Evolutionary conservation across 176 grass and related monocot genomes (phyloP), one percentile per base, ranked within the genome.

Genomic region (Oryza brachyantha): DNA sequence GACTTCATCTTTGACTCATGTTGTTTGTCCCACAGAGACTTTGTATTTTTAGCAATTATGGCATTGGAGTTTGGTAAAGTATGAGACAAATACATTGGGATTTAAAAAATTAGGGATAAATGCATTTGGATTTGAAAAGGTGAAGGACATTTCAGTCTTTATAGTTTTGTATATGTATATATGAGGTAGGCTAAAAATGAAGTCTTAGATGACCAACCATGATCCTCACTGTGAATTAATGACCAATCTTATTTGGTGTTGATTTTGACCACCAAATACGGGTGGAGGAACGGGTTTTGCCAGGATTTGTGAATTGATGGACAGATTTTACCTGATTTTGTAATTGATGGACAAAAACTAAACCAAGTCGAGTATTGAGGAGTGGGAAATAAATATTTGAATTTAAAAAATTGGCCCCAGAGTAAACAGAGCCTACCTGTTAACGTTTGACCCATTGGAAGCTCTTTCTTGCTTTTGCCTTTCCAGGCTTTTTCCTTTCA

Each of bases 361-460:
- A n/a, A 7, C 50, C 11, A 1, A 54, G 48, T 21, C 48, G 21
- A 52, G 17, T 7, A 54, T 54, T 8, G 50, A n/a, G 19, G 19
- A 17, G 8, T n/a, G 5, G 7, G 52, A 24, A 41, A 52, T 52
- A 21, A 1, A 46, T 52, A 52, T n/a, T 52, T n/a, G 21, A 13
- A 52, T n/a, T n/a, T 7, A 52, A n/a, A 21, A 52, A 50, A 21
- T 16, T 31, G 0, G 35, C 7, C 29, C 31, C 25, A 69, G 35
- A 14, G 24, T 3, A 57, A 13, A 46, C 12, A n/a, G 2, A 29
- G 34, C 66, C 66, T 91, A 87, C 90, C 88, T 93, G 81, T 81
- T 93, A 99, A 54, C 96, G 90, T 84, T 99, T 99, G 78, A 99
- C 96, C 90, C 96, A 99, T 84, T 93, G 96, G 84, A 93, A 99